Base-by-base conservation (phyloP, 345 rosid species). In the Cardamine resedifolia region DNA sequence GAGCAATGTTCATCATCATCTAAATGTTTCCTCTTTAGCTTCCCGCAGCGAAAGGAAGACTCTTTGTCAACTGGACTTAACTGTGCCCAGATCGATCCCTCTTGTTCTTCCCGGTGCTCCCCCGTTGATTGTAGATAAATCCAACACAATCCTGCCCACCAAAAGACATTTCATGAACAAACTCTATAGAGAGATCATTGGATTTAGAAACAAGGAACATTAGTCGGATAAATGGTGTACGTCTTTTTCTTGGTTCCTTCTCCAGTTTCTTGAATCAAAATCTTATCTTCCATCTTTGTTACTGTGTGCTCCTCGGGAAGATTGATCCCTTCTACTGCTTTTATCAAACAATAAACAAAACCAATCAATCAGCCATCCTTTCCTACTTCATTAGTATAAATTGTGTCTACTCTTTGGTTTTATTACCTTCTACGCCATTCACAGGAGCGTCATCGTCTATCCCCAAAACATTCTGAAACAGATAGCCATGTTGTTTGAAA, bases 31-130 rank as follows among this genome's bases (percentile, higher is more conserved):
- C 33, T 50, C 57, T 60, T 67, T 21, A 43, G 74, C 53, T 51
- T 52, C 34, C 68, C 1, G 28, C 68, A 12, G 67, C n/a, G 47
- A 50, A 74, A 39, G 16, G 24, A 26, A 38, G 18, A 43, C 48
- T 66, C 43, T 34, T 62, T 38, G 76, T 77, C 19, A 77, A 41
- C 76, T 36, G 34, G 84, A 78, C 70, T 82, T 81, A 2, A 85
- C 31, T 1, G 81, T 34, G 49, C 78, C 73, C 44, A 88, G 75
- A 16, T 79, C 79, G 16, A 95, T 81, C 69, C 96, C 99, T 71
- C 99, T 85, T 15, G 99, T 95, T 80, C 90, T 83, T 62, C 96
- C 87, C 0, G 99, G 97, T 27, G 96, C 97, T 30, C 99, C 99
- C 2, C 90, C 97, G 36, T 80, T 87, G 15, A 88, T 84, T 5